These are phyloP conservation scores for Acanthamoeba lugdunensis DNA, from an alignment of 208 protist genomes.

Conservation along the genomic window DNA sequence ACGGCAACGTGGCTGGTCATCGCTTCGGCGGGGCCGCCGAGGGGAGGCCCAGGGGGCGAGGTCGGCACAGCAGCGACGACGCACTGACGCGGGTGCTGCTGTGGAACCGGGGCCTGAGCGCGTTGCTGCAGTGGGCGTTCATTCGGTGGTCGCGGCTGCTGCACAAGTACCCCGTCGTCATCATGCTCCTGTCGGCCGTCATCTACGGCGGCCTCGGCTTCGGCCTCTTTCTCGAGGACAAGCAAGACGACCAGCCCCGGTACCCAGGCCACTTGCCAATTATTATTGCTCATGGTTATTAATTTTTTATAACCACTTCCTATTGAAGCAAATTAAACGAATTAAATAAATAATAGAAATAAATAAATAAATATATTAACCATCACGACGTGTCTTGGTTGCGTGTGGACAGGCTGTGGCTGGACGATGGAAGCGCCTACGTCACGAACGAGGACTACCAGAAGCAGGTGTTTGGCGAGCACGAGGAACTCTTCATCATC, in stretches of 20 bases:
- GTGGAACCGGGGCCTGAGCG: background rate
- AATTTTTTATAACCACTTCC: too few species aligned
- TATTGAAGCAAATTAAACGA: too few species aligned
- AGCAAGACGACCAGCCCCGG: conserved; percentile 65
- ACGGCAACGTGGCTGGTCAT: background rate
- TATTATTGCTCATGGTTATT: background rate
- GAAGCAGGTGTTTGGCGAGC: conserved; percentile 49
- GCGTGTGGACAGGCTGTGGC: background rate
- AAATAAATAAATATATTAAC: background rate
- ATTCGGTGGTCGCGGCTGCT: conserved; percentile 54
- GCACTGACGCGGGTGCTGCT: background rate
- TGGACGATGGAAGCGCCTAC: conserved; percentile 37
- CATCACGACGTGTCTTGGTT: too few species aligned
- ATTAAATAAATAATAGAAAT: background rate
- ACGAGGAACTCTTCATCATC: conserved; percentile 26
- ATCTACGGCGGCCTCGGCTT: conserved; percentile 6
- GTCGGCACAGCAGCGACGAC: background rate
- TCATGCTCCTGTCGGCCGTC: conserved; percentile 32
- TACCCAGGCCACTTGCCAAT: background rate
- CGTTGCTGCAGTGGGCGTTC: conserved; percentile 40
- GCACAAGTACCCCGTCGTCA: conserved; percentile 31
- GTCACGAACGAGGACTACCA: conserved; percentile 37
- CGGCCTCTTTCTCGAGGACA: conserved; percentile 22
- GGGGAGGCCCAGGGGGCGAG: background rate
- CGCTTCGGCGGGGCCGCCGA: background rate